Percentiles rank a stretch among this genome's conserved stretches.
phyloP scores from a whole-genome alignment of 345 rosid genomes.

The Clausena lansium region DNA sequence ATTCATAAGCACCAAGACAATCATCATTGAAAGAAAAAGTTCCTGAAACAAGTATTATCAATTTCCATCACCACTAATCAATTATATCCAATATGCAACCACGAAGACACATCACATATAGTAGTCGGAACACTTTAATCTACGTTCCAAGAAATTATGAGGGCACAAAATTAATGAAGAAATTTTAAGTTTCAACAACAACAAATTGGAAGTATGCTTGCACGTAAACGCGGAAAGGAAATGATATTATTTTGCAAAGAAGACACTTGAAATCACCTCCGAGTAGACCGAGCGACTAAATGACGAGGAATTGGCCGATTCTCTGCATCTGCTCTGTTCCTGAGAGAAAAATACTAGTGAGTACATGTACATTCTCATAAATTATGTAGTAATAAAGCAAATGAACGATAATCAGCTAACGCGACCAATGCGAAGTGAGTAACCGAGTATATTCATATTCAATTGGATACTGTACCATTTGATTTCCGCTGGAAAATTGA shows the following conservation, averaged over 20 bases:
- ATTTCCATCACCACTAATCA: background rate
- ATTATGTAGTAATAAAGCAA: background rate
- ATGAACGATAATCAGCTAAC: background rate
- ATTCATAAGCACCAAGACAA: background rate
- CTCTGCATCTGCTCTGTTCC: constrained; percentile 38
- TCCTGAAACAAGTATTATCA: background rate
- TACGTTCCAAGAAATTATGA: background rate
- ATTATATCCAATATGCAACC: background rate
- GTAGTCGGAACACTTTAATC: background rate
- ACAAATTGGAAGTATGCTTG: background rate
- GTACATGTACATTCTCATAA: too few species aligned
- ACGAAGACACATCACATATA: background rate
- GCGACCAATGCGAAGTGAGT: background rate
- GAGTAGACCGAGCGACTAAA: constrained; percentile 56
- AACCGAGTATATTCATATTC: too few species aligned
- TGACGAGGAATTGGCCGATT: constrained; percentile 47
- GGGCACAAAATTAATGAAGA: too few species aligned
- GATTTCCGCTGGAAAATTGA: background rate
- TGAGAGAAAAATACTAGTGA: background rate
- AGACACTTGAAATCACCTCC: constrained; percentile 44
- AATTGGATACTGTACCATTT: background rate
- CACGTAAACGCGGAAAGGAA: background rate
- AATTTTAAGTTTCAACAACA: background rate
- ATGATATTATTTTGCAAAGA: background rate
- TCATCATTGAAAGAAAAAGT: background rate